Evolutionary conservation across 306 rosid genomes (phyloP).

Genomic region (Inga laurina): DNA sequence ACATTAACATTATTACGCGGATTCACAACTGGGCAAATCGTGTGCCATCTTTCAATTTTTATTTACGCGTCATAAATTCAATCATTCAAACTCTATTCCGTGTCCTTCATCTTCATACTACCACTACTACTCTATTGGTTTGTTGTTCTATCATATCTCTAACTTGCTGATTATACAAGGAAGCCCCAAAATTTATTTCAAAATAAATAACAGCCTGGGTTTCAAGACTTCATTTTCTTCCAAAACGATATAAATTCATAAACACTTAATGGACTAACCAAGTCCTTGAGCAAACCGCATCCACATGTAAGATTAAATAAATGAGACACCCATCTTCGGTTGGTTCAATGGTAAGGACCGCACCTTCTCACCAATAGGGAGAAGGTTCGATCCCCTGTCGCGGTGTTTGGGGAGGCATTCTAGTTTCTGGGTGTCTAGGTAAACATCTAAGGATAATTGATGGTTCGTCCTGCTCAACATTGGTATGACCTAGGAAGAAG

Average conservation of each 20-base stretch:
- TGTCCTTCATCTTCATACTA: background rate
- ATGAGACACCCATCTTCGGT: no score
- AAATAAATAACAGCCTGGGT: background rate
- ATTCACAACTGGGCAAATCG: background rate
- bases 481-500: no score
- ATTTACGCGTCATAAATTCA: background rate
- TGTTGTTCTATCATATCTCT: background rate
- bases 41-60: background rate
- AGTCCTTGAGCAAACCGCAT: no score
- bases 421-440: no score
- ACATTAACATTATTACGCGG: background rate
- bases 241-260: no score
- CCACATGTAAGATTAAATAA: no score
- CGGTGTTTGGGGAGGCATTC: fast-evolving
- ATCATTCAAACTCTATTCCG: background rate
- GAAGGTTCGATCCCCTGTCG: no score
- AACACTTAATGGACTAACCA: background rate
- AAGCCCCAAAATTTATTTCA: background rate
- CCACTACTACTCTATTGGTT: background rate
- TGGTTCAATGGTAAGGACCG: no score
- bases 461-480: no score
- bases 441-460: no score
- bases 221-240: background rate
- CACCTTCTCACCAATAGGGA: no score
- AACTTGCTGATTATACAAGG: background rate